Base-by-base conservation (phyloP, 805 yeast species). In the Ogataea henricii region DNA sequence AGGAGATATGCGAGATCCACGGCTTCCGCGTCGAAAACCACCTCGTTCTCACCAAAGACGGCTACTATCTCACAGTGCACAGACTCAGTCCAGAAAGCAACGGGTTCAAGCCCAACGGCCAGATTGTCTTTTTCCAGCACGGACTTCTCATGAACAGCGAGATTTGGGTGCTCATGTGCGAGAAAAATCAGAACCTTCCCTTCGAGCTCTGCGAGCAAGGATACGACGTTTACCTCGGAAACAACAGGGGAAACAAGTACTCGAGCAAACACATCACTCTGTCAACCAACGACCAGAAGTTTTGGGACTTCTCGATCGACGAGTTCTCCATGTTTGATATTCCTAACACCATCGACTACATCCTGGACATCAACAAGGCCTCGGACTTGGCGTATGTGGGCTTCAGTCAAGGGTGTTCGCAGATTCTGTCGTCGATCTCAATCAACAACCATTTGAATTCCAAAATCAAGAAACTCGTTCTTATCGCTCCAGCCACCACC, bases 331-430 rank as follows among this genome's bases (percentile, higher is more conserved):
- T 88, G 47, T 88, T 80, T 63, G 98, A 92, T 65, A 89, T 94
- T 34, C 98, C 98, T 1, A 81, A 86, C 60, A 77, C 88, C 6
- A 81, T 94, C 26, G 84, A 87, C 60, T 88, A 87, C 64, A 82
- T 94, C 20, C 66, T 92, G 46, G 63, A 72, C 2, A 64, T 68
- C 25, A 81, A 90, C 1, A 64, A 71, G 3, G 67, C 56, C 52
- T 54, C 57, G 23, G 54, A 66, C 14, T 68, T 91, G 30, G 78
- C 82, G 1, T 92, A 90, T 62, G 76, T 92, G 57, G 99, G 98
- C 1, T 94, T 94, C 64, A 83, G 92, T 26, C 99, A 92, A 65
- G 99, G 99, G 12, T 85, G 96, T 2, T 96, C 98, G 2, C 98
- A 94, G 66, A 88, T 89, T 38, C 86, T 92, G 66, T 96, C 96